Percentiles rank a stretch among this genome's conserved stretches.
These are phyloP conservation scores for Xylaria arbuscula DNA, from an alignment of 2,329 filamentous ascomycete genomes.

Conservation along the genomic window DNA sequence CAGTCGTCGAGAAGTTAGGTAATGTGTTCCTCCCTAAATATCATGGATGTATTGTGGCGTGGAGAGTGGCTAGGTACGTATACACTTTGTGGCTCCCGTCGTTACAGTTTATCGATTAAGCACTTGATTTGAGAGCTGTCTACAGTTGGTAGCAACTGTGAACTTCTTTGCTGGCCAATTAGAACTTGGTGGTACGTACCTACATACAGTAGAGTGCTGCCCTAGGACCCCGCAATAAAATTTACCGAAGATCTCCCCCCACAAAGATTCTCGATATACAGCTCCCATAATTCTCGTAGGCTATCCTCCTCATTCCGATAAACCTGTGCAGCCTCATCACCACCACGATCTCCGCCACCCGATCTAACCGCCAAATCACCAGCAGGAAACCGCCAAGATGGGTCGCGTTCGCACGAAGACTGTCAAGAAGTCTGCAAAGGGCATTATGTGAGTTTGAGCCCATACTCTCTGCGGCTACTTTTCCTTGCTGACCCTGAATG, in stretches of 20 bases:
- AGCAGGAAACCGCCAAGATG: slow-evolving; percentile 64
- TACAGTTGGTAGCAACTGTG: background rate
- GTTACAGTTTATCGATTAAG: background rate
- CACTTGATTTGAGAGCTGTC: background rate
- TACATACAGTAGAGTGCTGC: slow-evolving; percentile 32
- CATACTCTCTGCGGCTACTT: background rate
- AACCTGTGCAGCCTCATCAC: slow-evolving; percentile 47
- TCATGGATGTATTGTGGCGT: too few relatives aligned
- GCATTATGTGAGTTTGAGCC: slow-evolving; percentile 75
- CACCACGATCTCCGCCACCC: slow-evolving; percentile 52
- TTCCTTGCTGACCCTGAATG: background rate
- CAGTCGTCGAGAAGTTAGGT: too few relatives aligned
- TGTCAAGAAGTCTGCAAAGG: slow-evolving; percentile 88
- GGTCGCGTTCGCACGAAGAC: slow-evolving; percentile 78
- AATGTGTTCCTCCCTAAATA: too few relatives aligned
- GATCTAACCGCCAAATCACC: slow-evolving; percentile 26
- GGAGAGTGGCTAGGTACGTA: too few relatives aligned
- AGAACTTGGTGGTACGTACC: background rate
- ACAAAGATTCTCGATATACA: slow-evolving; percentile 43
- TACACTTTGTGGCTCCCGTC: too few relatives aligned
- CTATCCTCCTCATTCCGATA: slow-evolving; percentile 32
- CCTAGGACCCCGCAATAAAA: slow-evolving; percentile 43
- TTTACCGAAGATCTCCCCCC: slow-evolving; percentile 48
- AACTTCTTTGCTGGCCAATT: background rate
- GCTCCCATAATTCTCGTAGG: slow-evolving; percentile 38